Evolutionary conservation across 345 rosid genomes (phyloP).

Genomic region (Odontarrhena argentea): DNA sequence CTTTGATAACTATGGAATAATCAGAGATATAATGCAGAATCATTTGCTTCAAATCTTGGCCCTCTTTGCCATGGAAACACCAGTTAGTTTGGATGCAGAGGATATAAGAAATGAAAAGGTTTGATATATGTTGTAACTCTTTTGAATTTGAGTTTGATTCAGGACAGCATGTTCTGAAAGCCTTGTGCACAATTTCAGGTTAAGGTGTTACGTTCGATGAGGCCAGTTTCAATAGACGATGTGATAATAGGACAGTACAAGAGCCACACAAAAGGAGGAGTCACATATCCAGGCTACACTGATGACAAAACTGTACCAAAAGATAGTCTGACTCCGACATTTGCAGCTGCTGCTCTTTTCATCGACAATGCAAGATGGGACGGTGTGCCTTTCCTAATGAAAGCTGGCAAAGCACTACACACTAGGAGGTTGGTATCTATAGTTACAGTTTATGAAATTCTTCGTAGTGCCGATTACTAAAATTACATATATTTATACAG

Average conservation of each 20-base stretch:
- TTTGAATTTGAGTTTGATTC: neutral
- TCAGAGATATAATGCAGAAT: conserved; percentile 98
- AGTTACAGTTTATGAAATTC: conserved; percentile 4
- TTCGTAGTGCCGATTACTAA: neutral
- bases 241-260: conserved; percentile 90
- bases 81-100: conserved; percentile 97
- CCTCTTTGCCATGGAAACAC: conserved; percentile 99
- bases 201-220: conserved; percentile 95
- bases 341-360: conserved; percentile 99
- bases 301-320: conserved; percentile 92
- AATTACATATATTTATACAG: conserved; percentile 45
- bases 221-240: conserved; percentile 78
- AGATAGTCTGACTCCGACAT: conserved; percentile 90
- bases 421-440: conserved; percentile 54
- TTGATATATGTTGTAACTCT: neutral
- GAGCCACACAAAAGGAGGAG: conserved; percentile 87
- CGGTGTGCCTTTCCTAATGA: conserved; percentile 97
- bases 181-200: conserved; percentile 55
- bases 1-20: conserved; percentile 90
- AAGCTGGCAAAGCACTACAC: conserved; percentile 96
- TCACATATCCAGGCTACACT: conserved; percentile 74
- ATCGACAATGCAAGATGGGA: conserved; percentile 99
- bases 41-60: conserved; percentile 98
- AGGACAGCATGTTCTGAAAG: conserved; percentile 25
- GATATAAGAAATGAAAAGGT: conserved; percentile 98